phyloP scores from a whole-genome alignment of 345 rosid genomes.

The Isatis tinctoria region DNA sequence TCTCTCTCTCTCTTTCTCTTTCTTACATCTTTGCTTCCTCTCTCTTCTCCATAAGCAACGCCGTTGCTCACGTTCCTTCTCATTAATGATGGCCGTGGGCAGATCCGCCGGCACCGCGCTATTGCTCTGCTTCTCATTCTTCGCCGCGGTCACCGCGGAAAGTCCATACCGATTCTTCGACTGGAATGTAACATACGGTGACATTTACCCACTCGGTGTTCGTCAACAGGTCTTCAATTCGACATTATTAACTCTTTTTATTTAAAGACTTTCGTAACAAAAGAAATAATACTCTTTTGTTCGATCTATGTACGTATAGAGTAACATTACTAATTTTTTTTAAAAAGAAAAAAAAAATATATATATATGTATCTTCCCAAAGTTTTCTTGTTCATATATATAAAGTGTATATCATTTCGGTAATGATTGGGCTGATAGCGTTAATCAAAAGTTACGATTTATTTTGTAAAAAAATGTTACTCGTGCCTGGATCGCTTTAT shows the following conservation, averaged over 20 bases:
- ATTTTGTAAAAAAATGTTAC: not conserved
- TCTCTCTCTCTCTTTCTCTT: not conserved
- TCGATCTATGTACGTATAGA: not conserved
- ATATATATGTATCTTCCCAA: not conserved
- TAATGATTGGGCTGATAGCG: not conserved
- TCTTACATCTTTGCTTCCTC: not conserved
- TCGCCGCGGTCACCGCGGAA: conserved; percentile 39
- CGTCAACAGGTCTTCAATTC: conserved; percentile 50
- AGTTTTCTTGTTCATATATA: not conserved
- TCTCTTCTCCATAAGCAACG: not conserved
- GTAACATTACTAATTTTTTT: not conserved
- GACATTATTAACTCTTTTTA: not conserved
- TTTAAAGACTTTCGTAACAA: not conserved
- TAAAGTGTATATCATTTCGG: not conserved
- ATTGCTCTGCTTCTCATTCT: conserved; percentile 22
- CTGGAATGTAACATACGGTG: conserved; percentile 87
- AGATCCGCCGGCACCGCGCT: conserved; percentile 24
- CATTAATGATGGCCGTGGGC: conserved; percentile 7
- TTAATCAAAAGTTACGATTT: not conserved
- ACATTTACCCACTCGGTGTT: conserved; percentile 71
- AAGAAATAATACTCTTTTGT: not conserved
- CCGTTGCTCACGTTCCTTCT: not conserved
- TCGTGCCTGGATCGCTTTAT: not conserved
- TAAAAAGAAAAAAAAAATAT: no score
- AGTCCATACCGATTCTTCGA: conserved; percentile 68